A percentile compares a stretch with the other conserved stretches of the same genome.
phyloP scores from a whole-genome alignment of 768 basidiomycete genomes.

The Coprinopsis cinerea region DNA sequence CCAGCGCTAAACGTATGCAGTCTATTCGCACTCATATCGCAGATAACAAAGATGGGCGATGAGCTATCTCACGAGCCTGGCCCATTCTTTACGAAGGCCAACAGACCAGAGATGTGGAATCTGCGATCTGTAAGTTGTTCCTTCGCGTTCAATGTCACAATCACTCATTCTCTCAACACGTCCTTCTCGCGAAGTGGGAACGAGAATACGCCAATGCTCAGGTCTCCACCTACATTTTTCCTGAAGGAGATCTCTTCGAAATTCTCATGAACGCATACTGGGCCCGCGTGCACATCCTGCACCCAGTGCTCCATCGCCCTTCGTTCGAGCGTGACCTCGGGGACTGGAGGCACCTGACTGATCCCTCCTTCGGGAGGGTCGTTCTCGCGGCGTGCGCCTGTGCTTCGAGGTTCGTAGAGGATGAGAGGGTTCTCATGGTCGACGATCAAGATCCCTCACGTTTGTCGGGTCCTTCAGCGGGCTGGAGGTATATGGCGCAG shows the following conservation, averaged over 20 bases:
- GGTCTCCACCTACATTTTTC: conserved; percentile 34
- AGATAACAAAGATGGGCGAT: conserved; percentile 34
- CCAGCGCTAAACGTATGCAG: conserved; percentile 18
- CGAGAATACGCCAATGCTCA: conserved; percentile 15
- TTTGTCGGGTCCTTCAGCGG: conserved; percentile 36
- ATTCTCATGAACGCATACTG: conserved; percentile 59
- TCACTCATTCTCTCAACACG: neutral
- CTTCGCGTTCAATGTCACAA: neutral
- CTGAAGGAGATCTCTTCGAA: conserved; percentile 41
- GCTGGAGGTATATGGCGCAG: conserved; percentile 59
- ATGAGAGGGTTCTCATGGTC: conserved; percentile 28
- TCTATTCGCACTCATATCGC: conserved; percentile 35
- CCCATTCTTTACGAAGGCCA: conserved; percentile 14
- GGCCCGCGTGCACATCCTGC: conserved; percentile 36
- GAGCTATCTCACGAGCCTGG: neutral
- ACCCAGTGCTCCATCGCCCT: conserved; percentile 65
- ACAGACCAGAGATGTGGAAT: conserved; percentile 26
- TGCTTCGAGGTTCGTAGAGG: conserved; percentile 53
- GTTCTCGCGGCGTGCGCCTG: conserved; percentile 65
- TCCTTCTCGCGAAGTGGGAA: conserved; percentile 32
- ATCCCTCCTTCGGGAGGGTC: conserved; percentile 45
- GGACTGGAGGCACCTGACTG: conserved; percentile 41
- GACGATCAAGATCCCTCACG: conserved; percentile 19
- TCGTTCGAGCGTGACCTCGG: conserved; percentile 49
- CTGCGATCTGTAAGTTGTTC: conserved; percentile 21